Evolutionary conservation across 495 filamentous ascomycete genomes (phyloP).

Genomic region (Annulohypoxylon nitens): DNA sequence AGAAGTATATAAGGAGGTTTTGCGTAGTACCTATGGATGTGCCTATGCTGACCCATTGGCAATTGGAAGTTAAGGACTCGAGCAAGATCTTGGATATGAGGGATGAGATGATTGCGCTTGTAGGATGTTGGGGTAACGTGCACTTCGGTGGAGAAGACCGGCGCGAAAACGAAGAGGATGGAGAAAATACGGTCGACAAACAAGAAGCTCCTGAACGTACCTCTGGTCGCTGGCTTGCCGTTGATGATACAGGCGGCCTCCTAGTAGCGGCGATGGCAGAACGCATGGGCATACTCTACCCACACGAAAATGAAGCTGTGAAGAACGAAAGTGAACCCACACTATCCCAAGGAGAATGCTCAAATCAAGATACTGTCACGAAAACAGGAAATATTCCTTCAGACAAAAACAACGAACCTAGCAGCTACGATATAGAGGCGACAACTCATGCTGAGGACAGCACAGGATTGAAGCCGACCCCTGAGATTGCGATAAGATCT

Average conservation of each 20-base stretch:
- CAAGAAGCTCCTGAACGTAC: conserved; percentile 29
- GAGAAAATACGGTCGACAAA: conserved; percentile 16
- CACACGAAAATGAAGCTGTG: conserved; percentile 53
- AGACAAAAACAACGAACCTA: neutral
- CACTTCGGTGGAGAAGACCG: conserved; percentile 60
- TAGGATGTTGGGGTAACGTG: conserved; percentile 66
- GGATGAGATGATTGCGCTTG: conserved; percentile 83
- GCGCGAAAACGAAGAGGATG: conserved; percentile 49
- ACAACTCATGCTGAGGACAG: conserved; percentile 16
- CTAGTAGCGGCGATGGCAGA: conserved; percentile 91
- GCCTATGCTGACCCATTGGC: conserved; percentile 75
- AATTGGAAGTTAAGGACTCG: conserved; percentile 81
- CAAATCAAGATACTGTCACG: conserved; percentile 1
- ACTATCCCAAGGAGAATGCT: conserved; percentile 29
- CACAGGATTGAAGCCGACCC: conserved; percentile 17
- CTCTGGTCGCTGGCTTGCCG: conserved; percentile 76
- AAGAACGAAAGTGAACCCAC: conserved; percentile 51
- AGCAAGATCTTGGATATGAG: conserved; percentile 87
- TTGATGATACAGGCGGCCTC: conserved; percentile 91
- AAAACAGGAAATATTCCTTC: neutral
- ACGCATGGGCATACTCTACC: conserved; percentile 85
- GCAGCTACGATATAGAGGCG: conserved; percentile 1
- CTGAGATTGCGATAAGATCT: conserved; percentile 23
- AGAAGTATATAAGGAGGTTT: conserved; percentile 91
- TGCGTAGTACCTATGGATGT: conserved; percentile 87